Evolutionary conservation across 805 yeast genomes (phyloP).

Genomic region (Pichia kluyveri): DNA sequence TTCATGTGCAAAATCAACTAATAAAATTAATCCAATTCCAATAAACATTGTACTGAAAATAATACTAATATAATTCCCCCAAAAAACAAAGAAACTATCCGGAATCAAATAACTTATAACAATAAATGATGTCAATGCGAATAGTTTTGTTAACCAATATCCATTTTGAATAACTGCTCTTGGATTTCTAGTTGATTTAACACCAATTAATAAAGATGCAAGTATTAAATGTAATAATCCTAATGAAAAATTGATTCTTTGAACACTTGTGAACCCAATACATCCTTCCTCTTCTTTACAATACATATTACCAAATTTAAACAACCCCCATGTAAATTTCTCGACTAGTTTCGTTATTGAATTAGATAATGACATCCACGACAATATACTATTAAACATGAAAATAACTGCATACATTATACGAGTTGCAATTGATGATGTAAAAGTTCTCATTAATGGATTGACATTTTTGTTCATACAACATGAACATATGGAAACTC

Average conservation of each 20-base stretch:
- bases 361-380: conserved; percentile 90
- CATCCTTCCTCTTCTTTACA: conserved; percentile 78
- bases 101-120: conserved; percentile 71
- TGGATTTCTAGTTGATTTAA: conserved; percentile 67
- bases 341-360: conserved; percentile 70
- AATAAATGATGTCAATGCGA: conserved; percentile 48
- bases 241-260: conserved; percentile 79
- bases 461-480: conserved; percentile 29
- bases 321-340: conserved; percentile 55
- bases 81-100: conserved; percentile 74
- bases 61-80: conserved; percentile 88
- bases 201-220: conserved; percentile 61
- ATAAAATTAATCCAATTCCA: conserved; percentile 77
- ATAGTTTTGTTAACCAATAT: conserved; percentile 74
- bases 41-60: conserved; percentile 77
- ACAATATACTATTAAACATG: conserved; percentile 65
- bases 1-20: conserved; percentile 96
- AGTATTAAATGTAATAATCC: conserved; percentile 70
- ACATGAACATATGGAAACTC: conserved; percentile 72
- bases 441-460: conserved; percentile 38
- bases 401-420: conserved; percentile 76
- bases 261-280: conserved; percentile 87
- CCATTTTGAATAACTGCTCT: conserved; percentile 85
- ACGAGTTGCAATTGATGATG: conserved; percentile 75
- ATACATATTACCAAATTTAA: conserved; percentile 42